Evolutionary conservation across 2,329 filamentous ascomycete genomes (phyloP), one percentile per base, ranked within the genome.

Genomic region (Ophiostoma novo-ulmi): DNA sequence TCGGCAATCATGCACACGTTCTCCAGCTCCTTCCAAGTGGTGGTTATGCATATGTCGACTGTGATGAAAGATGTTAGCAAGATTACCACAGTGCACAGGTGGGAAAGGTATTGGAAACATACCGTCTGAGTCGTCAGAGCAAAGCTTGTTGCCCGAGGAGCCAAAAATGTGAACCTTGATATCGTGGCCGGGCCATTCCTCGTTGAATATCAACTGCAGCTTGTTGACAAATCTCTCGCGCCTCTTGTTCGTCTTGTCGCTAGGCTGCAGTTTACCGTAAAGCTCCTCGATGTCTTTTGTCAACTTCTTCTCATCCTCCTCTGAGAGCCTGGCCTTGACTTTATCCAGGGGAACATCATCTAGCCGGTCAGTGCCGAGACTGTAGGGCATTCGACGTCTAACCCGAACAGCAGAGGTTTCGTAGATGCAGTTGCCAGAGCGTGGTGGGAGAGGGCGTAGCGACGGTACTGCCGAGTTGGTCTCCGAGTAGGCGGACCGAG

Each of bases 11-110:
- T 89, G 82, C 96, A 97, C 76, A 98, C 93, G 72, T 89, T 90
- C 79, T 97, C 93, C 77, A 98, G 81, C 76, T 91, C 91, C 78
- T 90, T 95, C 87, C 91, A 93, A 66, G 91, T 85, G 26, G 95
- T 98, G 66, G 93, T 96, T 77, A 99, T 97, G 82, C 95, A 99
- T 70, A 99, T 94, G 79, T 99, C 95, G 78, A 99, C 94, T 97
- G 72, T 31, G 39, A 31, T 17, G 14, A 4, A 20, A 10, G 7
- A 3, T 17, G 39, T 67, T 67, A 67, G 65, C 70, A 7, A 35
- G 3, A 41, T 13, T 48, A 41, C 67, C 17, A 41, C 14, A n/a
- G 26, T 11, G 1, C 39, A 63, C 1, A 13, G 2, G 48, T 1
- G 8, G 5, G 22, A 22, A 22, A 17, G 8, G 14, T 22, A 11